Percentiles rank a stretch among this genome's conserved stretches.
phyloP scores from a whole-genome alignment of 495 filamentous ascomycete genomes.

The Pseudevernia furfuracea region DNA sequence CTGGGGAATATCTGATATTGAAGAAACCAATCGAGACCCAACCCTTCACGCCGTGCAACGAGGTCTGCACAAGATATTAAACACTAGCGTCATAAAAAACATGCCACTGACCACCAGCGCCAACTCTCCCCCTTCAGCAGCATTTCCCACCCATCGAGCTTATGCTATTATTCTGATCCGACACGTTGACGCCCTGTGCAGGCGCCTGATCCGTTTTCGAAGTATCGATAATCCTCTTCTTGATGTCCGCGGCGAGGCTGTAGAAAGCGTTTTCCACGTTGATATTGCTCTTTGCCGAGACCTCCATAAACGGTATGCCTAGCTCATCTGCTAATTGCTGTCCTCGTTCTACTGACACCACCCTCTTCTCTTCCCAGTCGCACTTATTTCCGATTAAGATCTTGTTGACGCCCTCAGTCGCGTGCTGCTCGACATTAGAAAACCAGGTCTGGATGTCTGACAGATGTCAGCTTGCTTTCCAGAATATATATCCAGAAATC shows the following conservation, averaged over 20 bases:
- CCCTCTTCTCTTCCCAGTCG: slow-evolving; percentile 99
- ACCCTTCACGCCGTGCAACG: slow-evolving; percentile 15
- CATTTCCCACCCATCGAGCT: slow-evolving; percentile 69
- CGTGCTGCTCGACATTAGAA: slow-evolving; percentile 97
- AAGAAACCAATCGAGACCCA: slow-evolving; percentile 5
- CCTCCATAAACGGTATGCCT: slow-evolving; percentile 96
- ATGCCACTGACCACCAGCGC: background rate
- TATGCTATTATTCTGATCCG: slow-evolving; percentile 52
- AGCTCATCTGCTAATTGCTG: slow-evolving; percentile 92
- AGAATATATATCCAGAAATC: slow-evolving; percentile 32
- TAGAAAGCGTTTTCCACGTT: slow-evolving; percentile 99
- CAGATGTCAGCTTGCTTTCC: slow-evolving; percentile 10
- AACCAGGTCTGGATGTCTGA: slow-evolving; percentile 98
- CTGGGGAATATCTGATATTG: slow-evolving; percentile 13
- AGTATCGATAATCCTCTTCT: slow-evolving; percentile 87
- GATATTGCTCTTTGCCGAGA: slow-evolving; percentile 97
- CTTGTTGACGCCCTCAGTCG: slow-evolving; percentile 98
- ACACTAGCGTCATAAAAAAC: slow-evolving; percentile 1
- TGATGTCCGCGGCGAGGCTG: slow-evolving; percentile 90
- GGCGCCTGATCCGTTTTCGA: slow-evolving; percentile 67
- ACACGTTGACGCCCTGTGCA: slow-evolving; percentile 61
- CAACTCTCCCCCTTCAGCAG: slow-evolving; percentile 48
- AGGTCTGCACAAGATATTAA: slow-evolving; percentile 10
- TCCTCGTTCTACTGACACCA: slow-evolving; percentile 84
- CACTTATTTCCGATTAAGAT: slow-evolving; percentile 99